Evolutionary conservation across 345 rosid genomes (phyloP), one percentile per base, ranked within the genome.

Genomic region (Sisymbrium altissimum): DNA sequence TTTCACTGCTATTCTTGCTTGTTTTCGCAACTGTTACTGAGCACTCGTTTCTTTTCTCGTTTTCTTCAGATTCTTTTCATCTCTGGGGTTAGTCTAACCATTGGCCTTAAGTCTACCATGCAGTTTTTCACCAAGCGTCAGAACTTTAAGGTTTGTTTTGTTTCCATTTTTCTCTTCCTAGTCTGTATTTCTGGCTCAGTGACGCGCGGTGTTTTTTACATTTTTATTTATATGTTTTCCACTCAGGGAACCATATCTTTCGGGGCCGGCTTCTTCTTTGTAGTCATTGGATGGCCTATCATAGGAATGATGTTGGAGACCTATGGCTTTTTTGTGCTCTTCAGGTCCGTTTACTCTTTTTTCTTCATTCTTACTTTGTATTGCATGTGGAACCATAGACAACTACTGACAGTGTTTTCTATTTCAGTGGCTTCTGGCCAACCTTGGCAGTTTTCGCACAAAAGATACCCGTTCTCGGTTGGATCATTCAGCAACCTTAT

Each of bases 401-500:
- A 15, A 17, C 13, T 40, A 49, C 53, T 72, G 32, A 78, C n/a
- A 30, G 2, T 0, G 50, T 66, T 33, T 25, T 66, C 33, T 59
- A 6, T 78, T 52, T 41, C 91, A 95, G 98, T 85, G 99, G 99
- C 56, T 95, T 95, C 90, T 95, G 99, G 99, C 98, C 97, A 4
- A 92, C 99, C 48, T 83, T 95, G 58, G 84, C 99, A 65, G 96
- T 92, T 66, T 92, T 95, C 61, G 56, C 86, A 21, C 96, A 92
- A 79, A 92, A 79, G 92, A 95, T 95, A 82, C 99, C 99, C 7
- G 55, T 95, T 78, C 91, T 95, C 54, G 91, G 99, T 67, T 95
- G 99, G 99, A 62, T 92, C 15, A 71, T 95, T 69, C 97, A 92
- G 70, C 98, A 87, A 64, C 98, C 98, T 56, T 86, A 71, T 73